Conservation (phyloP, 2,329 filamentous ascomycete species). For the Colletotrichum gloeosporioides region DNA sequence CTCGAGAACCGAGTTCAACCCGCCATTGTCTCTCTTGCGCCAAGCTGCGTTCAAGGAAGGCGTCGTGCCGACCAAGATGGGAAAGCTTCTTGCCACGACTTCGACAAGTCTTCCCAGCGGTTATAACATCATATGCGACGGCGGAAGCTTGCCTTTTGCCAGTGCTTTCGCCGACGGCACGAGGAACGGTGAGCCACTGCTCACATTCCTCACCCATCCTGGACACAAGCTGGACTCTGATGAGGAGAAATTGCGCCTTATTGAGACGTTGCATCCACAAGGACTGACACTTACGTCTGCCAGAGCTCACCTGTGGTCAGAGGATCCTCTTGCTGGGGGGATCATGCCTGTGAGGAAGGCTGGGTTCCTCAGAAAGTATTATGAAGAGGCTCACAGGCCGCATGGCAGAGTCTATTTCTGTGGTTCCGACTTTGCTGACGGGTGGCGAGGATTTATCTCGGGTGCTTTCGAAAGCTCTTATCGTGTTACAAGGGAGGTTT, state of each 20-base stretch:
- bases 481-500: not conserved
- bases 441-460: not conserved
- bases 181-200: not conserved
- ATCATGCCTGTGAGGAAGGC: not conserved
- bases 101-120: not conserved
- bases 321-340: not conserved
- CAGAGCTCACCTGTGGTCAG: not conserved
- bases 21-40: not conserved
- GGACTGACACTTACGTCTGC: not conserved
- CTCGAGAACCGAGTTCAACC: not conserved
- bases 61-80: not conserved
- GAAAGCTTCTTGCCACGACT: not conserved
- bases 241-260: not conserved
- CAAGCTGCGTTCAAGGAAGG: not conserved
- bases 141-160: not conserved
- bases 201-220: not conserved
- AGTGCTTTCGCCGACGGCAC: not conserved
- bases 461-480: not conserved
- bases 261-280: not conserved
- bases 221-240: not conserved
- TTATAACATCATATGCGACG: not conserved
- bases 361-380: not conserved
- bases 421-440: not conserved
- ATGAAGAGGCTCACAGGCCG: not conserved
- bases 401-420: not conserved